Conservation (phyloP, 2,329 filamentous ascomycete genomes). For the Fusarium poae region DNA sequence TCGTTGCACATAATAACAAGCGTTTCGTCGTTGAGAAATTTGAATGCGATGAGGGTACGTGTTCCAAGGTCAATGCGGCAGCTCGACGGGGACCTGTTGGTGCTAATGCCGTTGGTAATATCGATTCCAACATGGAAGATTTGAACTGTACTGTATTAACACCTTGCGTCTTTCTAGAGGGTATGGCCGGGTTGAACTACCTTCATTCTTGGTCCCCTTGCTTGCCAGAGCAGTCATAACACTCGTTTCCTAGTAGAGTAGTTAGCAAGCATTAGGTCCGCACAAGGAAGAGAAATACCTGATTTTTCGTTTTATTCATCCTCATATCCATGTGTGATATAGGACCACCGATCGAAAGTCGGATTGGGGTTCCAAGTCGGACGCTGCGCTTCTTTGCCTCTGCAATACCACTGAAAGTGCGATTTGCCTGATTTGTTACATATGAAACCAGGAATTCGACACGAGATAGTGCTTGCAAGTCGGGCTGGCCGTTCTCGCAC, state of each 20-base stretch:
- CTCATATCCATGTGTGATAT: constrained; percentile 68
- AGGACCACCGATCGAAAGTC: constrained; percentile 59
- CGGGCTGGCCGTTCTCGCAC: constrained; percentile 60
- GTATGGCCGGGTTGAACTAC: constrained; percentile 48
- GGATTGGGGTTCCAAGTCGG: constrained; percentile 70
- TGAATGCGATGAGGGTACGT: constrained; percentile 69
- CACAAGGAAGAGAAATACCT: constrained; percentile 50
- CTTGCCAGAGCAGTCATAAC: constrained; percentile 60
- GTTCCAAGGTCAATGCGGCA: constrained; percentile 59
- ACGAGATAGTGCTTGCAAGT: constrained; percentile 67
- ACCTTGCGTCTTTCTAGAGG: not conserved
- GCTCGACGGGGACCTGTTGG: constrained; percentile 55
- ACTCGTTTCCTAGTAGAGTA: constrained; percentile 50
- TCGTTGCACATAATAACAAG: constrained; percentile 70
- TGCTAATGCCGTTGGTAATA: constrained; percentile 71
- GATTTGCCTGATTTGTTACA: constrained; percentile 68
- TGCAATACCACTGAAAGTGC: constrained; percentile 75
- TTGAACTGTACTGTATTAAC: constrained; percentile 59
- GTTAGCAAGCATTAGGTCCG: constrained; percentile 27
- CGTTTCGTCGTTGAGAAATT: constrained; percentile 73
- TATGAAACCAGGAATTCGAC: constrained; percentile 74
- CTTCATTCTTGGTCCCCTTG: constrained; percentile 53
- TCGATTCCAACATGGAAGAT: constrained; percentile 67
- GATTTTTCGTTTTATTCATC: constrained; percentile 59
- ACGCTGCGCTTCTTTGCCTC: constrained; percentile 77